Percentiles rank a stretch among this genome's conserved stretches.
Evolutionary conservation across 768 basidiomycete species (phyloP).

Genomic region (Sporobolomyces pararoseus): DNA sequence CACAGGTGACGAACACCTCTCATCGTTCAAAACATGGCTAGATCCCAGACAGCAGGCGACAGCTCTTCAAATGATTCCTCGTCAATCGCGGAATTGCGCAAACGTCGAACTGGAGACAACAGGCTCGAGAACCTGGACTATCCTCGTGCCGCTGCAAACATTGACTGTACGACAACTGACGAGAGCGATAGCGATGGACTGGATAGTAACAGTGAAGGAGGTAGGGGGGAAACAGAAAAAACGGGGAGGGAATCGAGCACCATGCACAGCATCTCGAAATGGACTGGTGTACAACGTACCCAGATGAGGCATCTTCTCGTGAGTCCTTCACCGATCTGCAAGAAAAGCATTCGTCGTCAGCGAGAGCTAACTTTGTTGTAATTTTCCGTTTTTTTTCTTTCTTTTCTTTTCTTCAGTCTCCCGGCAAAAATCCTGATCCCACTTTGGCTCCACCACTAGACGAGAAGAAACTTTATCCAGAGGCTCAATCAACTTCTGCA

Average conservation of each 20-base stretch:
- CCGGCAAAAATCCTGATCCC: too few species aligned
- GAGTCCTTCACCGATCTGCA: too few species aligned
- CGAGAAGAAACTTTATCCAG: not conserved
- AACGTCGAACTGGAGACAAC: not conserved
- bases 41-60: too few species aligned
- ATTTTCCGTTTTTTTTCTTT: too few species aligned
- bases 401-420: too few species aligned
- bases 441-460: too few species aligned
- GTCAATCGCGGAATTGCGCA: too few species aligned
- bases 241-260: not conserved
- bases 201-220: not conserved
- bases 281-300: not conserved
- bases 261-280: conserved; percentile 1
- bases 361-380: too few species aligned
- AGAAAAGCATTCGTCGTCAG: too few species aligned
- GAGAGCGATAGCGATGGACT: not conserved
- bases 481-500: not conserved
- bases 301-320: conserved; percentile 6
- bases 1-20: too few species aligned
- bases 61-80: not conserved
- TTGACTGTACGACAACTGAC: not conserved
- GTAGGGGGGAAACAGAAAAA: too few species aligned
- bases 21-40: too few species aligned
- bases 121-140: not conserved
- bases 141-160: not conserved